Evolutionary conservation across 768 basidiomycete species (phyloP).

Genomic region (Boletus vinaceobasis): DNA sequence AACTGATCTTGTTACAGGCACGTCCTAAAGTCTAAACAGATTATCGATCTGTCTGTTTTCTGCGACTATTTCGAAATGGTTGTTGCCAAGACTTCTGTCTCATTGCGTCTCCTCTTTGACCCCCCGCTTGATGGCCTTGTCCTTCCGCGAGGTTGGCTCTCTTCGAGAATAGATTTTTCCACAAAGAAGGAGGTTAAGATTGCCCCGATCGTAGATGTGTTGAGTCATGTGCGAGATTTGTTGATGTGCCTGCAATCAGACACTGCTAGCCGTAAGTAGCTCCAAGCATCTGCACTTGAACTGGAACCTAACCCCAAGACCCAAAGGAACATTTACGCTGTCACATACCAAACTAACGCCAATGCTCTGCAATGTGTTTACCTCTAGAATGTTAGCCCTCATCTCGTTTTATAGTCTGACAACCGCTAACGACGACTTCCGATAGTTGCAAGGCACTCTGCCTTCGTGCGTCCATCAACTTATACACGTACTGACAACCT

Average conservation of each 20-base stretch:
- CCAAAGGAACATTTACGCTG: conserved; percentile 3
- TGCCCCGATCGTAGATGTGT: conserved; percentile 5
- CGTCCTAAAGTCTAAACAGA: conserved; percentile 34
- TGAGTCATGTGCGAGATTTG: conserved; percentile 19
- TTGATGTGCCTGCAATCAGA: conserved; percentile 30
- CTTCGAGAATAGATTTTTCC: conserved; percentile 12
- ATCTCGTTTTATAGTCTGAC: neutral
- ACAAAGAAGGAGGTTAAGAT: conserved; percentile 7
- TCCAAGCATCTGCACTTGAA: neutral
- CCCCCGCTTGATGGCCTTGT: conserved; percentile 41
- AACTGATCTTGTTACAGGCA: conserved; percentile 35
- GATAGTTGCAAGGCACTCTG: conserved; percentile 43
- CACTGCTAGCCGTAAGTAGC: conserved; percentile 20
- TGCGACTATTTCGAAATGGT: conserved; percentile 53
- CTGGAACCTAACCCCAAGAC: neutral
- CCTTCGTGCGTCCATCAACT: conserved; percentile 37
- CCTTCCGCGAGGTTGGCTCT: conserved; percentile 55
- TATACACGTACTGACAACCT: neutral
- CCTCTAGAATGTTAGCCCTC: conserved; percentile 42
- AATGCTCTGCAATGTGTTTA: conserved; percentile 36
- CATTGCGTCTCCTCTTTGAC: conserved; percentile 20
- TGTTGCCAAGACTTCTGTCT: conserved; percentile 40
- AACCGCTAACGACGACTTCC: neutral
- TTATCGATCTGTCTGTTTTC: conserved; percentile 44
- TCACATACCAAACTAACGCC: conserved; percentile 4